These are phyloP conservation scores for Kockovaella imperatae DNA, from an alignment of 768 basidiomycete genomes.

Conservation along the genomic window DNA sequence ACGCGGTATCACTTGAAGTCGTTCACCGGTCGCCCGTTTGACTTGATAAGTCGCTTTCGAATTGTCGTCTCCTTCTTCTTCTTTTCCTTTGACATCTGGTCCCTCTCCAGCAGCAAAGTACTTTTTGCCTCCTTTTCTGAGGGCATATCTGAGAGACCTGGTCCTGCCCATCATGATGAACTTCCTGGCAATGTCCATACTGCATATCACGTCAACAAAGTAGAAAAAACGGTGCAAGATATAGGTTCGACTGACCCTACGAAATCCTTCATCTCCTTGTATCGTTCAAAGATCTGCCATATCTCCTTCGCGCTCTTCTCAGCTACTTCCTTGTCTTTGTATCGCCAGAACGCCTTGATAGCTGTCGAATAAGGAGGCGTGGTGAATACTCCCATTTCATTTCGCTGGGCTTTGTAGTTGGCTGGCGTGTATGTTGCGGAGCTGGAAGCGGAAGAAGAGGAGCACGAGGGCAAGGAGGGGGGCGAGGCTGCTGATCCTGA, in stretches of 20 bases:
- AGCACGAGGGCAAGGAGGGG: too few relatives aligned
- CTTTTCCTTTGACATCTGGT: not conserved
- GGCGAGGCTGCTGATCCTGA: too few relatives aligned
- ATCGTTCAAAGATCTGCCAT: conserved; percentile 28
- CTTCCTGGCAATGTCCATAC: conserved; percentile 41
- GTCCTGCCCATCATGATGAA: conserved; percentile 44
- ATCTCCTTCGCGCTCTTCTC: conserved; percentile 22
- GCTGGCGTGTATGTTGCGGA: too few relatives aligned
- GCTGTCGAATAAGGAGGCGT: conserved; percentile 38
- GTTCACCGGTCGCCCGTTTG: conserved; percentile 7
- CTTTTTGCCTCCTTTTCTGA: conserved; percentile 35
- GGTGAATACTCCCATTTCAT: conserved; percentile 42
- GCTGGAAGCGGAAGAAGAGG: too few relatives aligned
- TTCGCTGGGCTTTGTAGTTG: conserved; percentile 29
- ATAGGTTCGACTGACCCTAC: conserved; percentile 16
- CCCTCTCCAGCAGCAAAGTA: conserved; percentile 8
- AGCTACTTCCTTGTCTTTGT: conserved; percentile 33
- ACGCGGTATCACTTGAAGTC: conserved; percentile 25
- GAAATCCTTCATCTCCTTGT: conserved; percentile 23
- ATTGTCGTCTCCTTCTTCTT: not conserved
- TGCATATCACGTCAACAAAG: conserved; percentile 1
- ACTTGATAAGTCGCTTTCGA: too few relatives aligned
- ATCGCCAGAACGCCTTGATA: conserved; percentile 37
- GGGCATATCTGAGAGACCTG: conserved; percentile 39
- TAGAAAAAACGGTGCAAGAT: not conserved